These are phyloP conservation scores for Ottelia alismoides DNA, from an alignment of 106 monocot species.

Conservation along the genomic window DNA sequence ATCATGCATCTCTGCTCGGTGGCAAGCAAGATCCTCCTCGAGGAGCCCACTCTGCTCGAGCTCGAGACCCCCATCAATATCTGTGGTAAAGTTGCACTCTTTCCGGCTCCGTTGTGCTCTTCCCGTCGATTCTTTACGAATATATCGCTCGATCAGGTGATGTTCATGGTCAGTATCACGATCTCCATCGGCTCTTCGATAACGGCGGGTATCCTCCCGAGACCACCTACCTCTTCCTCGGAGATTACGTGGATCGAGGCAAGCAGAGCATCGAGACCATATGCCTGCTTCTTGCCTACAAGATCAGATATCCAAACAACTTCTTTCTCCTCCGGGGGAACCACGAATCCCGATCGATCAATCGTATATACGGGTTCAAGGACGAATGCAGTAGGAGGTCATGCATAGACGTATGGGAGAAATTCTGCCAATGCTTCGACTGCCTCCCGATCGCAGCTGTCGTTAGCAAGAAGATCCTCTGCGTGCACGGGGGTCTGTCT, in stretches of 20 bases:
- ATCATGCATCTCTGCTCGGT: conserved; percentile 11
- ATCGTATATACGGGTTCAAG: conserved; percentile 34
- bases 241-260: conserved; percentile 41
- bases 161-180: conserved; percentile 41
- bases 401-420: conserved; percentile 29
- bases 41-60: conserved; percentile 16
- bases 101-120: background rate
- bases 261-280: conserved; percentile 41
- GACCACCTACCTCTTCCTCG: conserved; percentile 38
- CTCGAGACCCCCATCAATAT: conserved; percentile 19
- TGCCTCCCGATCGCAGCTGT: conserved; percentile 42
- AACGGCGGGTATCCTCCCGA: conserved; percentile 32
- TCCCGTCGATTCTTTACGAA: background rate
- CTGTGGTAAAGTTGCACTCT: conserved; percentile 9
- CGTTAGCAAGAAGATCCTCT: conserved; percentile 34
- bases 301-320: conserved; percentile 39
- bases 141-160: conserved; percentile 33
- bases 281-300: conserved; percentile 48
- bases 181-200: conserved; percentile 30
- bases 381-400: conserved; percentile 43
- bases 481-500: conserved; percentile 50
- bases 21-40: conserved; percentile 5
- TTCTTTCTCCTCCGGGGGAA: conserved; percentile 38
- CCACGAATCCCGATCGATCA: conserved; percentile 28
- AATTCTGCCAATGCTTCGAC: conserved; percentile 38